A percentile compares a stretch with the other conserved stretches of the same genome.
phyloP scores from a whole-genome alignment of 2,329 filamentous ascomycete species.

The Phyllosticta ampelicida region DNA sequence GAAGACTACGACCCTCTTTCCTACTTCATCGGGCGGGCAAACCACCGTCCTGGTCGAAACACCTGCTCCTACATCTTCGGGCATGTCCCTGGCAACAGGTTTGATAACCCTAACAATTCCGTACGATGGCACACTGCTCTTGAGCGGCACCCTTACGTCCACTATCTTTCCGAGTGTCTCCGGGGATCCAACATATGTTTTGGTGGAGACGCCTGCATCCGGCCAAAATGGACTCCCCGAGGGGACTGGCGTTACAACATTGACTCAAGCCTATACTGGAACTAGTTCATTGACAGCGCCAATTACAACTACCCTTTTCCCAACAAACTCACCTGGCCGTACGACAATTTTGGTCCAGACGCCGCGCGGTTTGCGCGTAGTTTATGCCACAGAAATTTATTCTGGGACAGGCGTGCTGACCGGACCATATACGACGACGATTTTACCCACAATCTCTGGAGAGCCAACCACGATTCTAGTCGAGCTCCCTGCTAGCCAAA shows the following conservation, averaged over 20 bases:
- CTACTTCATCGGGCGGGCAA: background rate
- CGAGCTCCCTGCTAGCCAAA: background rate
- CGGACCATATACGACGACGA: background rate
- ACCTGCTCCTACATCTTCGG: background rate
- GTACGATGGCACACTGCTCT: background rate
- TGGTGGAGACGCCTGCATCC: background rate
- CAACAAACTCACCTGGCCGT: background rate
- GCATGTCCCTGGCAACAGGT: too few relatives aligned
- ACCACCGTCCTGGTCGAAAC: background rate
- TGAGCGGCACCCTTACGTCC: background rate
- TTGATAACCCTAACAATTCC: background rate
- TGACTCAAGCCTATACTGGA: background rate
- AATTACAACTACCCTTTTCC: background rate
- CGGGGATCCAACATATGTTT: background rate
- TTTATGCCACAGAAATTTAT: background rate
- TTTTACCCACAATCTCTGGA: background rate
- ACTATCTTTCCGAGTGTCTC: background rate
- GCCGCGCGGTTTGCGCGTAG: background rate
- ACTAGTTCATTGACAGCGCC: background rate
- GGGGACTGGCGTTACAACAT: background rate
- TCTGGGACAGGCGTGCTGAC: background rate
- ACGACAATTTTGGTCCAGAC: background rate
- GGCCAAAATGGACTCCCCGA: too few relatives aligned
- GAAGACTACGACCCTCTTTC: background rate
- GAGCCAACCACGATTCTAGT: background rate